Conservation (phyloP, 108 stramenopile genomes). For the Poteriospumella lacustris region DNA sequence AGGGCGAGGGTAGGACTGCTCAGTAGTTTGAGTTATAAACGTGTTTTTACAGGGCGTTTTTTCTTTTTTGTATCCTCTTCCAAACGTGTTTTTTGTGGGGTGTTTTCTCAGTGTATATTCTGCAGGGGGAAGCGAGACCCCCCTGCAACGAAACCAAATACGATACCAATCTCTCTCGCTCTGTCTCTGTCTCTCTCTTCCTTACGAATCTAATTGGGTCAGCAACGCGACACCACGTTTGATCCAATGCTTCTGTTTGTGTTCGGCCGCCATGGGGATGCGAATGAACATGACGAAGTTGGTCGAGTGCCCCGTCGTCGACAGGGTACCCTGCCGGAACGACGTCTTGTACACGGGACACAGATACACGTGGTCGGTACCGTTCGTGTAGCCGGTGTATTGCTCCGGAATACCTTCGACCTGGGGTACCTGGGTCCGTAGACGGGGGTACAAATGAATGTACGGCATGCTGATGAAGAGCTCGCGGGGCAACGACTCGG, state of each 20-base stretch:
- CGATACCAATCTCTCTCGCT: too few relatives aligned
- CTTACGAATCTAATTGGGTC: conserved; percentile 56
- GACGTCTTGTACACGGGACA: conserved; percentile 64
- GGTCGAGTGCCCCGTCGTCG: conserved; percentile 57
- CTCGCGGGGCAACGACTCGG: conserved; percentile 52
- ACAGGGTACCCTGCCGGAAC: conserved; percentile 52
- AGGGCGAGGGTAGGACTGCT: too few relatives aligned
- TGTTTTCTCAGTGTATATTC: too few relatives aligned
- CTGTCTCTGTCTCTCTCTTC: too few relatives aligned
- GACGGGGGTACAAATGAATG: conserved; percentile 53
- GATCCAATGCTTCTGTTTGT: conserved; percentile 59
- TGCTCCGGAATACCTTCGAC: conserved; percentile 50
- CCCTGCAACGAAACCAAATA: too few relatives aligned
- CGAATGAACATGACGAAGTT: conserved; percentile 58
- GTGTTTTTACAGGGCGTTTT: too few relatives aligned
- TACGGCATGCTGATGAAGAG: conserved; percentile 53
- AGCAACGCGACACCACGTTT: conserved; percentile 68
- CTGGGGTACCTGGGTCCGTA: conserved; percentile 38
- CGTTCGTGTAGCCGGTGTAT: conserved; percentile 45
- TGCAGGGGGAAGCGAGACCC: too few relatives aligned
- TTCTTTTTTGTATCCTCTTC: too few relatives aligned
- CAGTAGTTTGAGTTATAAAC: too few relatives aligned
- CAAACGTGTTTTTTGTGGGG: too few relatives aligned
- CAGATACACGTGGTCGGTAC: conserved; percentile 49
- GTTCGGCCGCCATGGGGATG: conserved; percentile 45